These are phyloP conservation scores for Chaetomium tenue DNA, from an alignment of 495 filamentous ascomycete genomes.

Conservation along the genomic window DNA sequence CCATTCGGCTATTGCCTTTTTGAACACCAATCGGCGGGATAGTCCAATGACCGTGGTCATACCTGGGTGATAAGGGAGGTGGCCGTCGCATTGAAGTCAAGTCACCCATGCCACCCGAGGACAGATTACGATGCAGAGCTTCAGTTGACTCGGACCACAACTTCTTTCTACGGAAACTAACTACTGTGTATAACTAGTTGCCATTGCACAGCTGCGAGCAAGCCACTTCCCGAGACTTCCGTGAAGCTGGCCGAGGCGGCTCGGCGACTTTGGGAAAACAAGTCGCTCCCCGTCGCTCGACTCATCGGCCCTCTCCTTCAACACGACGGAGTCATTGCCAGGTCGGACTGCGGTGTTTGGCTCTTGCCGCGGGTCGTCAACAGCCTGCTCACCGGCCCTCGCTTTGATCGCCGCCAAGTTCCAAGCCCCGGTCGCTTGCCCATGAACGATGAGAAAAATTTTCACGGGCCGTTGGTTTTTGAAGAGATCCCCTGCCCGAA, in stretches of 20 bases:
- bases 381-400: constrained; percentile 11
- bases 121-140: too few species aligned
- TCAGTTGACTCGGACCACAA: too few species aligned
- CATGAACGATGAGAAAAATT: constrained; percentile 34
- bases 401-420: constrained; percentile 11
- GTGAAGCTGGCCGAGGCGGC: background rate
- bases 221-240: constrained; percentile 12
- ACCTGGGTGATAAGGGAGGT: too few species aligned
- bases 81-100: too few species aligned
- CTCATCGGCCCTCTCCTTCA: background rate
- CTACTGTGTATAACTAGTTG: background rate
- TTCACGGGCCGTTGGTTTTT: constrained; percentile 34
- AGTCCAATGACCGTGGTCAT: too few species aligned
- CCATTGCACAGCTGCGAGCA: background rate
- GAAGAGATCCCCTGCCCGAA: constrained; percentile 29
- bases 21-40: too few species aligned
- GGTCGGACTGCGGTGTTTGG: background rate
- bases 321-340: background rate
- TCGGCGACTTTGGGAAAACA: background rate
- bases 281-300: background rate
- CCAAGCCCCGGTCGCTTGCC: constrained; percentile 10
- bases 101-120: too few species aligned
- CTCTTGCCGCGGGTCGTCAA: background rate
- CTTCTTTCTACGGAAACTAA: too few species aligned
- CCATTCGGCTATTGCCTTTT: too few species aligned